phyloP scores from a whole-genome alignment of 2,329 filamentous ascomycete species.

The Epicoccum nigrum region DNA sequence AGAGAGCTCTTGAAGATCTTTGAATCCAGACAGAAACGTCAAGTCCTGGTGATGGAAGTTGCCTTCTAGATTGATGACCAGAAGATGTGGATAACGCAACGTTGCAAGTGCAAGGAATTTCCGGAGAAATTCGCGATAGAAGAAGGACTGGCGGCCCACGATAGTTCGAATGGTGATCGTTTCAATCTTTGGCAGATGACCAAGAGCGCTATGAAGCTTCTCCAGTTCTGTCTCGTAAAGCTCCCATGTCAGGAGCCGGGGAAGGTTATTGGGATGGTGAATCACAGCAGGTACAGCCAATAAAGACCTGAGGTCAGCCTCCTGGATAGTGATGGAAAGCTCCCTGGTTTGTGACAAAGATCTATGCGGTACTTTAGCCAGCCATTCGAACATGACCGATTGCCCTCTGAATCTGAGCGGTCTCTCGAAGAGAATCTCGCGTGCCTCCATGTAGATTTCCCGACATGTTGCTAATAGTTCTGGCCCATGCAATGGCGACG shows the following conservation, averaged over 20 bases:
- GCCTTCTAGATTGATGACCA: constrained; percentile 30
- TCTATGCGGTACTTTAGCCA: constrained; percentile 20
- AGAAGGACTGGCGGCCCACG: constrained; percentile 26
- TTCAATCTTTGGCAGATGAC: constrained; percentile 26
- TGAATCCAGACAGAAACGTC: constrained; percentile 22
- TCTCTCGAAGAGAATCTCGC: constrained; percentile 39
- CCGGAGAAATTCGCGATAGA: constrained; percentile 35
- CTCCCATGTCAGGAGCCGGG: constrained; percentile 29
- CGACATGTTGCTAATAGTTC: constrained; percentile 35
- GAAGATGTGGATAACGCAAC: constrained; percentile 23
- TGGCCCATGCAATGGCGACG: constrained; percentile 22
- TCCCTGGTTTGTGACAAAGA: constrained; percentile 27
- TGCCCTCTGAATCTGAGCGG: constrained; percentile 35
- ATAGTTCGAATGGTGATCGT: constrained; percentile 28
- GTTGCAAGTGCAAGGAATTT: constrained; percentile 24
- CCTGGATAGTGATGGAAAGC: constrained; percentile 32
- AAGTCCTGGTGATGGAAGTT: constrained; percentile 34
- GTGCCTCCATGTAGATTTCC: constrained; percentile 35
- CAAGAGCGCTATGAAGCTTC: constrained; percentile 21
- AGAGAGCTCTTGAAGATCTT: constrained; percentile 27
- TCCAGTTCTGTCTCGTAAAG: constrained; percentile 35
- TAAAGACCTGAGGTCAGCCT: constrained; percentile 36
- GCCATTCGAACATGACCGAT: constrained; percentile 29
- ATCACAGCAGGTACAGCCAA: constrained; percentile 14
- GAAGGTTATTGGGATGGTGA: constrained; percentile 1